phyloP scores from a whole-genome alignment of 2,329 filamentous ascomycete species.

The Nemania bipapillata region DNA sequence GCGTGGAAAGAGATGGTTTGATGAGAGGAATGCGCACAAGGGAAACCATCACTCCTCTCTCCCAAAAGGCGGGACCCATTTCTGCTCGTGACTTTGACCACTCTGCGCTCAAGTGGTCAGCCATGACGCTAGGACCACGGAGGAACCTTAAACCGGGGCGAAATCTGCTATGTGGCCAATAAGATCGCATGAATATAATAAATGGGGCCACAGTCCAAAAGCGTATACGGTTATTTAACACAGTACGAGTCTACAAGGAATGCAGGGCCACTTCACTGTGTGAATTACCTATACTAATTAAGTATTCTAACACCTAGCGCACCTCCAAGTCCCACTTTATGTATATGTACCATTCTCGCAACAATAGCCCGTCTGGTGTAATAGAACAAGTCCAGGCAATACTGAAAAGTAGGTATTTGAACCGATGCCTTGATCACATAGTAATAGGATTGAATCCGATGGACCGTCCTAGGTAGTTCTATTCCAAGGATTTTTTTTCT shows the following conservation, averaged over 20 bases:
- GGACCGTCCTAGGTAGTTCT: no score
- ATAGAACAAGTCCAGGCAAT: no score
- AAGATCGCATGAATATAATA: background rate
- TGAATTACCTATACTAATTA: no score
- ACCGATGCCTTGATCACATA: no score
- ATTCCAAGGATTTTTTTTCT: no score
- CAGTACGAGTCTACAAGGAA: background rate
- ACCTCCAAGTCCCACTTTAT: no score
- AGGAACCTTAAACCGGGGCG: constrained; percentile 35
- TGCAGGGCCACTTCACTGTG: no score
- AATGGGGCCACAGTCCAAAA: constrained; percentile 12
- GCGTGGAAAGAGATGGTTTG: constrained; percentile 55
- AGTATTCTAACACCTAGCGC: no score
- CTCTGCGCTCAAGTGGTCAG: constrained; percentile 37
- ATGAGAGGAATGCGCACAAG: constrained; percentile 52
- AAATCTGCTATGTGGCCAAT: constrained; percentile 16
- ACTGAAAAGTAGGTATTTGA: no score
- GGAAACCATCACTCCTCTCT: constrained; percentile 44
- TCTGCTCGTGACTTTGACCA: constrained; percentile 51
- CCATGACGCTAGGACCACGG: constrained; percentile 37
- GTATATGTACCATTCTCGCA: no score
- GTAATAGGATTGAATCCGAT: no score
- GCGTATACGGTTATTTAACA: background rate
- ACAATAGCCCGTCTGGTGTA: no score
- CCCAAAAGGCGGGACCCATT: constrained; percentile 47